A percentile compares a stretch with the other conserved stretches of the same genome.
phyloP scores from a whole-genome alignment of 805 yeast species.

The Candida palmyrensis region DNA sequence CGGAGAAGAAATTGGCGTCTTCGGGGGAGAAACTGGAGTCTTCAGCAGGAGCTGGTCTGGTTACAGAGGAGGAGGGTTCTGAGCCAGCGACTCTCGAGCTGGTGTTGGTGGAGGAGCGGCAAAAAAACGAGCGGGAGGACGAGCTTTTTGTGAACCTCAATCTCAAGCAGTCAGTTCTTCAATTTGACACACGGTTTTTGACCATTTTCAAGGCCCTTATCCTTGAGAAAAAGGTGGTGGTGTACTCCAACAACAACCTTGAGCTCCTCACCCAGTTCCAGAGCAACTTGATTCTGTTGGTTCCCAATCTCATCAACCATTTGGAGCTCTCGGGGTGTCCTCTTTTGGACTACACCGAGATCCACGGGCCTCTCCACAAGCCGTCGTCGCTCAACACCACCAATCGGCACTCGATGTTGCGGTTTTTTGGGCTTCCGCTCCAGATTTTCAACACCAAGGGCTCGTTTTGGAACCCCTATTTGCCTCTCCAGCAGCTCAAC shows the following conservation, averaged over 20 bases:
- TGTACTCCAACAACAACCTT: slow-evolving; percentile 71
- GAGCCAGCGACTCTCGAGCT: slow-evolving; percentile 5
- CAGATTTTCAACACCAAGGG: slow-evolving; percentile 77
- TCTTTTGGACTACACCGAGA: slow-evolving; percentile 45
- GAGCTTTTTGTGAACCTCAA: slow-evolving; percentile 61
- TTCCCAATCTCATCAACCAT: slow-evolving; percentile 73
- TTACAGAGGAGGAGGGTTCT: not conserved
- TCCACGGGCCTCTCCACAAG: slow-evolving; percentile 45
- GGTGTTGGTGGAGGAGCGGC: slow-evolving; percentile 11
- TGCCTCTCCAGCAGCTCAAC: slow-evolving; percentile 88
- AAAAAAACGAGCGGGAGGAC: slow-evolving; percentile 25
- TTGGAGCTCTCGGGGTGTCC: slow-evolving; percentile 82
- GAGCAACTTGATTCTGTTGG: slow-evolving; percentile 74
- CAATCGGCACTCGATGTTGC: slow-evolving; percentile 69
- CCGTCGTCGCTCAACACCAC: slow-evolving; percentile 71
- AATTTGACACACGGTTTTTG: slow-evolving; percentile 55
- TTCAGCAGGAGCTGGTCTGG: slow-evolving; percentile 3
- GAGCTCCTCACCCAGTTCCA: slow-evolving; percentile 79
- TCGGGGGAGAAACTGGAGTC: slow-evolving; percentile 3
- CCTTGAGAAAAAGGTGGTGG: slow-evolving; percentile 66
- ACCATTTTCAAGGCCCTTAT: slow-evolving; percentile 71
- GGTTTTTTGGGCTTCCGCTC: slow-evolving; percentile 83
- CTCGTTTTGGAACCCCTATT: slow-evolving; percentile 86
- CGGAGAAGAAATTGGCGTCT: too few species aligned
- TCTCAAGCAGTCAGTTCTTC: slow-evolving; percentile 56